Evolutionary conservation across 2,329 filamentous ascomycete species (phyloP).

Genomic region (Fonsecaea pedrosoi): DNA sequence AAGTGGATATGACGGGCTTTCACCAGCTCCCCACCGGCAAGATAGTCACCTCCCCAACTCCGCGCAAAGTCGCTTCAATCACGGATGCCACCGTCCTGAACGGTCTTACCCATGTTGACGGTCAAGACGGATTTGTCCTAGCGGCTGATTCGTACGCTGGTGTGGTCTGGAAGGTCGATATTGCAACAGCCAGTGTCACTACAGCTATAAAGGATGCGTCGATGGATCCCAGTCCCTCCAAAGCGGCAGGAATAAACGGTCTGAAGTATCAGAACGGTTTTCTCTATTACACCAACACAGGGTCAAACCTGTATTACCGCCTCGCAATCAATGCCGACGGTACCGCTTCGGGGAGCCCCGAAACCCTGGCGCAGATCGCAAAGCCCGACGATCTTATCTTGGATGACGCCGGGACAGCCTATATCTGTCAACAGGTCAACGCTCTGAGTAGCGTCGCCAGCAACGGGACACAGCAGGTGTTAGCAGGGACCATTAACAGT

Average conservation of each 20-base stretch:
- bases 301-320: conserved; percentile 2
- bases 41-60: not conserved
- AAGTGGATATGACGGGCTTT: conserved; percentile 7
- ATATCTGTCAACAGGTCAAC: conserved; percentile 1
- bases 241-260: not conserved
- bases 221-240: not conserved
- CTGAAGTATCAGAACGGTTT: not conserved
- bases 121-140: not conserved
- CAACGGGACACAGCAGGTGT: not conserved
- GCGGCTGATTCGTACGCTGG: not conserved
- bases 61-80: not conserved
- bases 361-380: not conserved
- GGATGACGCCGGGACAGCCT: not conserved
- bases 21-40: conserved; percentile 8
- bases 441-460: not conserved
- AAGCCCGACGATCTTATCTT: not conserved
- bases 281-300: not conserved
- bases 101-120: not conserved
- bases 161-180: not conserved
- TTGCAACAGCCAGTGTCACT: not conserved
- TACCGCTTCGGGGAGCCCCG: not conserved
- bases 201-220: not conserved
- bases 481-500: not conserved
- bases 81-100: not conserved
- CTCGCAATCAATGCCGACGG: not conserved